Evolutionary conservation across 371 early-diverging fungal genomes (phyloP).

Genomic region (Funneliformis caledonium): DNA sequence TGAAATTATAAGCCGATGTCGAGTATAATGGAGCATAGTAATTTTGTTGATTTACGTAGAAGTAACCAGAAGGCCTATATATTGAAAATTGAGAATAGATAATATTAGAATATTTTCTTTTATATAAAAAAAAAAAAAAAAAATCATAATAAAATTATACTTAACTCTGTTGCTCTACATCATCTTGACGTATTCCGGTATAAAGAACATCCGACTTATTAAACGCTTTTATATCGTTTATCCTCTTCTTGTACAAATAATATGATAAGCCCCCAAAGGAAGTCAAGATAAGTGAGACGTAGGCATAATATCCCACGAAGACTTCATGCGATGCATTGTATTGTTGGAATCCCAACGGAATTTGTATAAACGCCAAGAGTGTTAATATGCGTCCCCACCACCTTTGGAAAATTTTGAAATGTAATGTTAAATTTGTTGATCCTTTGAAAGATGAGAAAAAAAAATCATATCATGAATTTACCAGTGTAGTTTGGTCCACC

Average conservation of each 20-base stretch:
- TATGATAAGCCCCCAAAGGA: background rate
- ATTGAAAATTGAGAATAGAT: background rate
- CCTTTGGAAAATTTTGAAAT: background rate
- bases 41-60: slow-evolving; percentile 9
- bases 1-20: background rate
- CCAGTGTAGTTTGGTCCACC: slow-evolving; percentile 41
- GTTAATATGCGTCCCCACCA: slow-evolving; percentile 25
- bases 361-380: slow-evolving; percentile 16
- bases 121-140: background rate
- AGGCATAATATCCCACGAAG: slow-evolving; percentile 16
- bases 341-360: slow-evolving; percentile 3
- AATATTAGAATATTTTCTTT: background rate
- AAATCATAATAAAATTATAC: slow-evolving; percentile 13
- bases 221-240: background rate
- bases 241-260: background rate
- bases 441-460: background rate
- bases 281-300: background rate
- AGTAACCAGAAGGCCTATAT: background rate
- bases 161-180: background rate
- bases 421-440: background rate
- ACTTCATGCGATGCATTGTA: background rate
- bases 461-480: background rate
- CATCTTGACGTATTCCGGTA: slow-evolving; percentile 9
- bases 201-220: background rate
- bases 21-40: background rate